phyloP scores from a whole-genome alignment of 208 protist species.

The Borovskyia barvae region DNA sequence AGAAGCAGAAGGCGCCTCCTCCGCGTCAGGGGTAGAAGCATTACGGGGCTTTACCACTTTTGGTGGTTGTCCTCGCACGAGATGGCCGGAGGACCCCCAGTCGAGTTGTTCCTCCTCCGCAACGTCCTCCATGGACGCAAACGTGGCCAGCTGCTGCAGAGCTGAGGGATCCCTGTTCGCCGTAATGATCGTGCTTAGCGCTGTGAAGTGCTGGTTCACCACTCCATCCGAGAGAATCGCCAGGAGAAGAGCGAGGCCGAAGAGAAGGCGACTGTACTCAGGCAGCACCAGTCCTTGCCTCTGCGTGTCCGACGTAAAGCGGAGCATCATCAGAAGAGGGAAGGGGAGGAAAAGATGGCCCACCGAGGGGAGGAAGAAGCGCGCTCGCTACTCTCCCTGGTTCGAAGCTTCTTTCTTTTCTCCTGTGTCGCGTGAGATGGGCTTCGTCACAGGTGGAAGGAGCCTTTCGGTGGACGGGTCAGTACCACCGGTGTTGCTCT shows the following conservation, averaged over 20 bases:
- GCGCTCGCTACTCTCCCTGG: too few relatives aligned
- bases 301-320: slow-evolving; percentile 7
- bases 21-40: slow-evolving; percentile 8
- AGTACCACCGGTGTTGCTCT: too few relatives aligned
- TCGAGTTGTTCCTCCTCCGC: slow-evolving; percentile 73
- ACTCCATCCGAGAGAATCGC: slow-evolving; percentile 30
- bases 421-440: too few relatives aligned
- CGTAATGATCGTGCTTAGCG: slow-evolving; percentile 55
- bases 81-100: slow-evolving; percentile 42
- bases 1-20: neutral
- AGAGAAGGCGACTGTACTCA: slow-evolving; percentile 26
- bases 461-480: too few relatives aligned
- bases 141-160: slow-evolving; percentile 68
- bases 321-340: slow-evolving; percentile 25
- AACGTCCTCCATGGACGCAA: slow-evolving; percentile 52
- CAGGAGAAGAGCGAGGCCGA: slow-evolving; percentile 38
- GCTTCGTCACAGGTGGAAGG: too few relatives aligned
- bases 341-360: neutral
- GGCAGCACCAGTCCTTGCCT: slow-evolving; percentile 4
- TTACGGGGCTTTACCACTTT: slow-evolving; percentile 13
- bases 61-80: slow-evolving; percentile 13
- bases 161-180: slow-evolving; percentile 34
- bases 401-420: too few relatives aligned
- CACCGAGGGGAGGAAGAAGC: neutral
- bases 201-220: slow-evolving; percentile 18